Evolutionary conservation across 495 filamentous ascomycete species (phyloP).

Genomic region (Astrothelium subdiscretum): DNA sequence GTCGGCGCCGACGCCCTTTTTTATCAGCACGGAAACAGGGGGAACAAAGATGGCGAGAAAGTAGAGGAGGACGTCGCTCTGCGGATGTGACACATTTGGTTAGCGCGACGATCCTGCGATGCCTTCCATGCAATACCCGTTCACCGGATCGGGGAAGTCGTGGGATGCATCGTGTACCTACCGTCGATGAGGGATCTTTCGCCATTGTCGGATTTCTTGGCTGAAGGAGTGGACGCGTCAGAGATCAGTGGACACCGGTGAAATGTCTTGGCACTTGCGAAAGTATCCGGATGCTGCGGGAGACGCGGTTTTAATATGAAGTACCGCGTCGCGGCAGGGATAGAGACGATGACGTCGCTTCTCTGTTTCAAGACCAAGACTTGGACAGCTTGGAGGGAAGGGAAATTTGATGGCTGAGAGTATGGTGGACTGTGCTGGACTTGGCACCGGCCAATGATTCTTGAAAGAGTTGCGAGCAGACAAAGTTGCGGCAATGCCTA

Average conservation of each 20-base stretch:
- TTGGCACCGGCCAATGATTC: too few relatives aligned
- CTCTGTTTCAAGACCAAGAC: neutral
- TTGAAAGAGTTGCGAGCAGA: too few relatives aligned
- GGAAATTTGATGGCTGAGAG: too few relatives aligned
- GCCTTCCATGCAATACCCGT: too few relatives aligned
- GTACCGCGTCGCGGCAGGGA: neutral
- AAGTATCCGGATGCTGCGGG: neutral
- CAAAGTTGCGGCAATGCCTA: too few relatives aligned
- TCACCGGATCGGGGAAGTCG: too few relatives aligned
- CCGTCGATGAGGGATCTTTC: neutral
- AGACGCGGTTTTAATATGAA: neutral
- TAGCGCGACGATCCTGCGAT: too few relatives aligned
- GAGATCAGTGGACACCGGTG: neutral
- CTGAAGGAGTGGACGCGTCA: too few relatives aligned
- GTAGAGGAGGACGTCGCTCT: conserved; percentile 19
- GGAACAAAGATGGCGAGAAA: conserved; percentile 22
- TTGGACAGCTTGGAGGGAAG: neutral
- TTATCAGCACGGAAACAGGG: conserved; percentile 19
- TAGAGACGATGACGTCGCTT: neutral
- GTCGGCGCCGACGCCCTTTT: conserved; percentile 17
- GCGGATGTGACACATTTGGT: neutral
- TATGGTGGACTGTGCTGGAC: too few relatives aligned
- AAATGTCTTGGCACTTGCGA: neutral
- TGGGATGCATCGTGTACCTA: too few relatives aligned
- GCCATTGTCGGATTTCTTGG: too few relatives aligned